These are phyloP conservation scores for Haberlea rhodopensis DNA, from an alignment of 257 asterid genomes.

Conservation along the genomic window DNA sequence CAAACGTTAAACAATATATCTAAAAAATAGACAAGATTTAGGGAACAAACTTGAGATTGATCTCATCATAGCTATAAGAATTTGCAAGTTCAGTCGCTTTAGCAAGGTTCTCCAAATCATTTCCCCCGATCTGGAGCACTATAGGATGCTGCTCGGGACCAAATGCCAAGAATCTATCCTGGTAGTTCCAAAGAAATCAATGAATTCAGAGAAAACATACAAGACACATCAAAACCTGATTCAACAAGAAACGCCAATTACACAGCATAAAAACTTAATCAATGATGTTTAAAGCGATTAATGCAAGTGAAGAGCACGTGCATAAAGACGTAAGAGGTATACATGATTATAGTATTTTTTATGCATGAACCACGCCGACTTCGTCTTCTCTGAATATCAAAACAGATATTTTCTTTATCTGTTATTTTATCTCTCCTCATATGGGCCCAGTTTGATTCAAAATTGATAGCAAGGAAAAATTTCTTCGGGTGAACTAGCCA, in stretches of 20 bases:
- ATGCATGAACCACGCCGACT: no score
- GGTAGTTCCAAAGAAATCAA: conserved; percentile 35
- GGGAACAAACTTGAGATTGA: conserved; percentile 77
- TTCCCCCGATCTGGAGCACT: conserved; percentile 96
- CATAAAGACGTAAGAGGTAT: no score
- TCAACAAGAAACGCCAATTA: no score
- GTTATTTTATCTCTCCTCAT: no score
- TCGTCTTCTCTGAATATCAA: no score
- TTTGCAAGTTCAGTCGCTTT: conserved; percentile 83
- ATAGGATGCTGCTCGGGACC: conserved; percentile 93
- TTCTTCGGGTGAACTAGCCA: no score
- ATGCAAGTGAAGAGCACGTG: no score
- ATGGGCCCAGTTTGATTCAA: no score
- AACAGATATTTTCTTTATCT: no score
- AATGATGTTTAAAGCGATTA: no score
- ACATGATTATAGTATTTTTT: no score
- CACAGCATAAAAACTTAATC: neutral
- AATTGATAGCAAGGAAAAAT: no score
- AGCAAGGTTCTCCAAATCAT: conserved; percentile 77
- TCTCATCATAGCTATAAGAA: conserved; percentile 90
- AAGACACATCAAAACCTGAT: neutral
- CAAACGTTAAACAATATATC: conserved; percentile 13
- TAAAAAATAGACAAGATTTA: conserved; percentile 8
- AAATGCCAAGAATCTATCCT: conserved; percentile 88
- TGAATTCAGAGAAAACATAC: neutral